A percentile compares a stretch with the other conserved stretches of the same genome.
Evolutionary conservation across 2,329 filamentous ascomycete genomes (phyloP).

Genomic region (Paradendryphiella salina): DNA sequence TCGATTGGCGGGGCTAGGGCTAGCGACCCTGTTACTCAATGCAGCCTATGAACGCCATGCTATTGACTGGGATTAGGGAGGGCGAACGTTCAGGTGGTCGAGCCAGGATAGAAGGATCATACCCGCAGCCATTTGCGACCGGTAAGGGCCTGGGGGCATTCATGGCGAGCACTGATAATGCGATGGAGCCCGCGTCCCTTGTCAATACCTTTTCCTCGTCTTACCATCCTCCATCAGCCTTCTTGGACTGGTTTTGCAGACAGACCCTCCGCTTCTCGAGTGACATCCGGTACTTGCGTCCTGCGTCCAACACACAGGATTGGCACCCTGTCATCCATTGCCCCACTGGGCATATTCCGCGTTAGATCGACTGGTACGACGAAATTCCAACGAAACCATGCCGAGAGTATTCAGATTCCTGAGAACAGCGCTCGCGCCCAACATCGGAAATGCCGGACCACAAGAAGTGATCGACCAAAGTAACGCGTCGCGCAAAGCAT

Average conservation of each 20-base stretch:
- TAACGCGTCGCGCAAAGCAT: conserved; percentile 29
- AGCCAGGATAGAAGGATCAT: conserved; percentile 16
- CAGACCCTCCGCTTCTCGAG: background rate
- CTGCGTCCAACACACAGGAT: conserved; percentile 1
- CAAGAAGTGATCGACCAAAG: conserved; percentile 22
- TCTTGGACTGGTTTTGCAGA: background rate
- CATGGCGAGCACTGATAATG: conserved; percentile 18
- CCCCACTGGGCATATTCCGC: conserved; percentile 3
- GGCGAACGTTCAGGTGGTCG: conserved; percentile 14
- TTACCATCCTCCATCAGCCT: background rate
- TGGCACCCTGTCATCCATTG: background rate
- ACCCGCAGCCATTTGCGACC: conserved; percentile 18
- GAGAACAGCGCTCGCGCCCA: conserved; percentile 35
- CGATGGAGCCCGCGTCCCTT: conserved; percentile 14
- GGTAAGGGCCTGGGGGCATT: conserved; percentile 11
- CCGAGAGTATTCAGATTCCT: conserved; percentile 33
- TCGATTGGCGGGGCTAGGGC: conserved; percentile 27
- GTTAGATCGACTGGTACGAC: conserved; percentile 1
- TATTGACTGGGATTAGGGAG: conserved; percentile 14
- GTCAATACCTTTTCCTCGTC: background rate
- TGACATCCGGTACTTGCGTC: background rate
- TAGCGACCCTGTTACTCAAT: conserved; percentile 24
- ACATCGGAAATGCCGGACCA: conserved; percentile 28
- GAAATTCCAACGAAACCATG: conserved; percentile 19
- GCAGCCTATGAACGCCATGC: conserved; percentile 18